phyloP scores from a whole-genome alignment of 352 stramenopile genomes.

The Phytopythium litorale region DNA sequence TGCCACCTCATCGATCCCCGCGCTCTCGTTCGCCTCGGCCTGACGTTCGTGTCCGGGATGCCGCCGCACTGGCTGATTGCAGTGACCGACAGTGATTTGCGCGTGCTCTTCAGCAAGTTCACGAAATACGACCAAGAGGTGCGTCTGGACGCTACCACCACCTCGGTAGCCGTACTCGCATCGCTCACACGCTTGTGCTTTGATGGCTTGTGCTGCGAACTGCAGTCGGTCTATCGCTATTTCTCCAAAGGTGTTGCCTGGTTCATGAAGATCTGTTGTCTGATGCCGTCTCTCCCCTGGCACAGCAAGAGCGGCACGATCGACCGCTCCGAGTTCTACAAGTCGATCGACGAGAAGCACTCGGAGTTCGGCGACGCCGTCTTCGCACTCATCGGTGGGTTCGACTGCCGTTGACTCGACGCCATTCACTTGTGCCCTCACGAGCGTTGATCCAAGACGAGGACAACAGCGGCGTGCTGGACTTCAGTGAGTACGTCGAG shows the following conservation, averaged over 20 bases:
- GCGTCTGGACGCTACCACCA: neutral
- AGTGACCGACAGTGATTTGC: conserved; percentile 63
- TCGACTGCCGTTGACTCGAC: neutral
- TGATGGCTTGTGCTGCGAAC: neutral
- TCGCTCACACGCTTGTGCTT: neutral
- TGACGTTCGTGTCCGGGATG: neutral
- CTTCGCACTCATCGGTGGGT: conserved; percentile 58
- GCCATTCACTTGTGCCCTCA: neutral
- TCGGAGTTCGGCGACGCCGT: conserved; percentile 71
- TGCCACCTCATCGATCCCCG: neutral
- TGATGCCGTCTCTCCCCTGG: neutral
- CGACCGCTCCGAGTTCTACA: conserved; percentile 65
- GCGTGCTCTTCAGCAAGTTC: conserved; percentile 50
- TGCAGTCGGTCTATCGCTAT: neutral
- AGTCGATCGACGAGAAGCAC: conserved; percentile 61
- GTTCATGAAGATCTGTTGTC: neutral
- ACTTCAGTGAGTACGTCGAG: conserved; percentile 78
- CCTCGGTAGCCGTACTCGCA: neutral
- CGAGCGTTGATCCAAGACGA: conserved; percentile 24
- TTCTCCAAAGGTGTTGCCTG: neutral
- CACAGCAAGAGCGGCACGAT: conserved; percentile 65
- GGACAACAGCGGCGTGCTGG: conserved; percentile 64
- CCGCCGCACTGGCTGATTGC: neutral
- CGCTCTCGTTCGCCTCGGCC: neutral
- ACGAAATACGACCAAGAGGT: conserved; percentile 69